A percentile compares a stretch with the other conserved stretches of the same genome.
phyloP scores from a whole-genome alignment of 768 basidiomycete genomes.

The Kwoniella dejecticola region DNA sequence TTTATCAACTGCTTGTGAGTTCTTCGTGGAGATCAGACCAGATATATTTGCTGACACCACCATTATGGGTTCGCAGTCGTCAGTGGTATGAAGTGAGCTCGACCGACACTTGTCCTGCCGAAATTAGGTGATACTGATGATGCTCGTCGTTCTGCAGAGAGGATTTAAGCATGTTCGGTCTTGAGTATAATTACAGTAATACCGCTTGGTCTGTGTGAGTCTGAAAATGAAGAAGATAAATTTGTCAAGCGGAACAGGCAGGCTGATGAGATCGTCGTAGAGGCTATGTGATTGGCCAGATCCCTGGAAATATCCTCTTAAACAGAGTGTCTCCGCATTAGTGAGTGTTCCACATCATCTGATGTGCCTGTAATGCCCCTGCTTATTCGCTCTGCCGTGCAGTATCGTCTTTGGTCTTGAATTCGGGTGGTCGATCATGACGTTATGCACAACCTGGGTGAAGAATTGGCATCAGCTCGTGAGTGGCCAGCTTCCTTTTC shows the following conservation, averaged over 20 bases:
- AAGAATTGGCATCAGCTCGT: slow-evolving; percentile 19
- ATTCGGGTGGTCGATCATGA: slow-evolving; percentile 27
- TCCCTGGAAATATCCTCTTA: slow-evolving; percentile 26
- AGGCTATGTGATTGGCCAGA: slow-evolving; percentile 22
- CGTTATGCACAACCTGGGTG: slow-evolving; percentile 24
- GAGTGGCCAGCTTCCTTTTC: background rate
- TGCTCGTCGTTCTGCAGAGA: slow-evolving; percentile 3
- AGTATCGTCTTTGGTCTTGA: slow-evolving; percentile 29
- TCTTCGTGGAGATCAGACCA: background rate
- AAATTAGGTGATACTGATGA: background rate
- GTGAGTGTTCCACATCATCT: background rate
- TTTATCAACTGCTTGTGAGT: slow-evolving; percentile 16
- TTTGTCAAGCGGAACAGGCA: no score
- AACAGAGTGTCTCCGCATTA: slow-evolving; percentile 29
- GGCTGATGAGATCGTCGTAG: no score
- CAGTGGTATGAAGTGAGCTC: slow-evolving; percentile 24
- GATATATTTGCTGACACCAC: background rate
- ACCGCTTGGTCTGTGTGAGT: slow-evolving; percentile 22
- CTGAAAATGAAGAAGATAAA: background rate
- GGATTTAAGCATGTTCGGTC: slow-evolving; percentile 25
- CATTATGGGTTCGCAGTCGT: slow-evolving; percentile 1
- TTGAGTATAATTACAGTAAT: slow-evolving; percentile 17
- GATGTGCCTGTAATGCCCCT: background rate
- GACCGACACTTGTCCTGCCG: no score
- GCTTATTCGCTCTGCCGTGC: background rate